Evolutionary conservation across 2,329 filamentous ascomycete genomes (phyloP).

Genomic region (Apiospora marii): DNA sequence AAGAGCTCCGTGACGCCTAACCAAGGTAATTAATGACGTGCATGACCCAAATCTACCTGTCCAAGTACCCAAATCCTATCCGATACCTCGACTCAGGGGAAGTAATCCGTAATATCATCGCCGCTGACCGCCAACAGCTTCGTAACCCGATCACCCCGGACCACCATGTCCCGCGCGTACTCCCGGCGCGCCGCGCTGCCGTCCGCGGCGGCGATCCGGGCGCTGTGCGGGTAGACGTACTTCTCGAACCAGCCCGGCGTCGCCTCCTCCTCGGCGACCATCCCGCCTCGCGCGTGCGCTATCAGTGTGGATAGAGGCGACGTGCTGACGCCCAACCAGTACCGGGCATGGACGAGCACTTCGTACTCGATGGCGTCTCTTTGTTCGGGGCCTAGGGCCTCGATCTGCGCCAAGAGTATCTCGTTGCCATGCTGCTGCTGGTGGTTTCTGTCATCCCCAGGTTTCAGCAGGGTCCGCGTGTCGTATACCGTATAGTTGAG

Average conservation of each 20-base stretch:
- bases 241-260: conserved; percentile 1
- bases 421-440: neutral
- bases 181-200: neutral
- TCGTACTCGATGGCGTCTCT: conserved; percentile 29
- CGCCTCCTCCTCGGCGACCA: neutral
- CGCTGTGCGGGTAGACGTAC: conserved; percentile 15
- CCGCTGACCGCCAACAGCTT: conserved; percentile 21
- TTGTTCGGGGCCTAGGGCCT: conserved; percentile 23
- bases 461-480: conserved; percentile 26
- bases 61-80: neutral
- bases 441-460: neutral
- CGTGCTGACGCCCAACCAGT: conserved; percentile 27
- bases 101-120: conserved; percentile 14
- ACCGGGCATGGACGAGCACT: conserved; percentile 1
- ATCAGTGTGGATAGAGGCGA: conserved; percentile 21
- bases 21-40: neutral
- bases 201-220: neutral
- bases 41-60: neutral
- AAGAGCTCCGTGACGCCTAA: neutral
- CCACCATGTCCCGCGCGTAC: neutral
- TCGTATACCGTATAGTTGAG: conserved; percentile 26
- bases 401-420: conserved; percentile 11
- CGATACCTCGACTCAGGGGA: neutral
- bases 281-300: conserved; percentile 5
- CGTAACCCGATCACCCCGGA: conserved; percentile 1